These are phyloP conservation scores for Volutella citrinella DNA, from an alignment of 2,329 filamentous ascomycete species.

Conservation along the genomic window DNA sequence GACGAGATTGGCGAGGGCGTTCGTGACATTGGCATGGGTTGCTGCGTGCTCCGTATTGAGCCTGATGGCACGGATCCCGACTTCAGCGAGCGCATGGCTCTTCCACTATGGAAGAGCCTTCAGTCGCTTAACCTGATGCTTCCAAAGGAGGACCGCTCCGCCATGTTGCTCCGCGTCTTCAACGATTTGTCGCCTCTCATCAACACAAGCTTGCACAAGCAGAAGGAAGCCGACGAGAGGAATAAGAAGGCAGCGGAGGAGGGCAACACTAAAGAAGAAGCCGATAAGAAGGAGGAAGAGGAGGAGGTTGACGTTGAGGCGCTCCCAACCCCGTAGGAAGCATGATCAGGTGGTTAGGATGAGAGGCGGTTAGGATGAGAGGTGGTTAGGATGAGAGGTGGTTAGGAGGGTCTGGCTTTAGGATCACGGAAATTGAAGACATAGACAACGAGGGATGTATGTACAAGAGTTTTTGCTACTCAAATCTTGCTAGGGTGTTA, in stretches of 20 bases:
- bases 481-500: no score
- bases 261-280: conserved; percentile 19
- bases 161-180: conserved; percentile 87
- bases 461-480: no score
- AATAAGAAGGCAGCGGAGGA: conserved; percentile 34
- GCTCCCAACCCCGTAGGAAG: conserved; percentile 33
- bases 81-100: conserved; percentile 74
- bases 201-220: conserved; percentile 60
- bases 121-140: conserved; percentile 95
- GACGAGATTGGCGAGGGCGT: conserved; percentile 87
- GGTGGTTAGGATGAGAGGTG: no score
- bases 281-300: conserved; percentile 19
- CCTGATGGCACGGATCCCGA: conserved; percentile 61
- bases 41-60: conserved; percentile 84
- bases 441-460: no score
- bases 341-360: no score
- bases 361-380: no score
- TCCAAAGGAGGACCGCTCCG: conserved; percentile 91
- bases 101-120: conserved; percentile 92
- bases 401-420: no score
- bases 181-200: conserved; percentile 85
- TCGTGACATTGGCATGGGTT: conserved; percentile 79
- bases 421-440: no score
- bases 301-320: conserved; percentile 34
- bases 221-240: conserved; percentile 40